These are phyloP conservation scores for Brassica rapa DNA, from an alignment of 345 rosid genomes.

Conservation along the genomic window DNA sequence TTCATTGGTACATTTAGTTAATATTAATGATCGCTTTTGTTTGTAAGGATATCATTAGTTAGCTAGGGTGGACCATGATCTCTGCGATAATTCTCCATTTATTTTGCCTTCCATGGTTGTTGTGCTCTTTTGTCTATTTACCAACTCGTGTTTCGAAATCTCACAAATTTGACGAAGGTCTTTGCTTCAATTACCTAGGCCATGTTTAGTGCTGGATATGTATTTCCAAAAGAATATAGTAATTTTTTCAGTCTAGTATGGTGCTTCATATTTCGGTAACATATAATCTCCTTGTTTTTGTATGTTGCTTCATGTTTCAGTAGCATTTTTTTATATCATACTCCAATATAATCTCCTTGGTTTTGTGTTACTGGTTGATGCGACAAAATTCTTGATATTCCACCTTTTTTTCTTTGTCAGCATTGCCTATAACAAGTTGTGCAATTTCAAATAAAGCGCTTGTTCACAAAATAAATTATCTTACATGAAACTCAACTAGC, in stretches of 20 bases:
- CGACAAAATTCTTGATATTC: not conserved
- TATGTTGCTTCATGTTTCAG: not conserved
- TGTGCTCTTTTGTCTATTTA: not conserved
- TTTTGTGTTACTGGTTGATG: not conserved
- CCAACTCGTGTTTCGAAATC: not conserved
- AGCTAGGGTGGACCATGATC: not conserved
- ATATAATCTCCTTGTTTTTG: not conserved
- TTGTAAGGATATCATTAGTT: not conserved
- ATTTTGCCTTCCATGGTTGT: not conserved
- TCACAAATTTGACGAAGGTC: not conserved
- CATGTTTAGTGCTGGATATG: not conserved
- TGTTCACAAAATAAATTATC: not conserved
- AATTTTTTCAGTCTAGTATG: too few species aligned
- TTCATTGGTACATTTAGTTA: too few species aligned
- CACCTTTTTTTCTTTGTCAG: not conserved
- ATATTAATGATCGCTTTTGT: not conserved
- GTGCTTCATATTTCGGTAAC: too few species aligned
- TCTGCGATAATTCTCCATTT: not conserved
- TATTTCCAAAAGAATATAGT: not conserved
- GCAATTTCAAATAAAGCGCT: not conserved
- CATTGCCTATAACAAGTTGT: not conserved
- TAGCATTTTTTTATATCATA: not conserved
- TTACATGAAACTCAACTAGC: not conserved
- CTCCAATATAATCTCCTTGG: not conserved
- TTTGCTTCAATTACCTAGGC: conserved; percentile 2